Conservation (phyloP, 331 rosid species). For the Saraca asoca region DNA sequence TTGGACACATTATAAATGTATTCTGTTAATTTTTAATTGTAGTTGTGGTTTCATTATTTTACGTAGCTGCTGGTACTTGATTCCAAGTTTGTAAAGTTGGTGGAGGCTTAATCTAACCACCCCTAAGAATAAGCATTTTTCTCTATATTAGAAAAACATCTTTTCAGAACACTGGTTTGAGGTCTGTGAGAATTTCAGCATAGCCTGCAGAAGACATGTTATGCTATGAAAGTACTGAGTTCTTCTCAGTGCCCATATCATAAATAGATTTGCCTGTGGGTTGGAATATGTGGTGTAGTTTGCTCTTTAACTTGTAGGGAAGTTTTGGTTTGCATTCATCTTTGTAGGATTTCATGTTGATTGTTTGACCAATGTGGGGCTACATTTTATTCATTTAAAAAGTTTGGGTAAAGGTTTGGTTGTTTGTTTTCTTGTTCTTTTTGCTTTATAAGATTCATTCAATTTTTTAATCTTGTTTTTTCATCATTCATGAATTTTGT, state of each 20-base stretch:
- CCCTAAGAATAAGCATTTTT: no score
- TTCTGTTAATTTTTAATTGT: no score
- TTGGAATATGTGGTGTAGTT: constrained; percentile 12
- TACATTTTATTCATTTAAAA: constrained; percentile 15
- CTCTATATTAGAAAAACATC: neutral
- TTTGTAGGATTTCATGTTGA: constrained; percentile 1
- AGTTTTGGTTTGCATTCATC: constrained; percentile 11
- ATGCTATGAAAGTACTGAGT: neutral
- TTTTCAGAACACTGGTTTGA: neutral
- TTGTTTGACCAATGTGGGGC: constrained; percentile 2
- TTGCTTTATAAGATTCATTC: neutral
- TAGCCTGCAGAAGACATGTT: constrained; percentile 21
- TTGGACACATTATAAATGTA: no score
- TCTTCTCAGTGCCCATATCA: constrained; percentile 7
- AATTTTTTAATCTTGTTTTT: constrained; percentile 17
- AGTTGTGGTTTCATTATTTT: no score
- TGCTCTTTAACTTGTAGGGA: constrained; percentile 8
- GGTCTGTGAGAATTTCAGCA: neutral
- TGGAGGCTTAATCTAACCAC: no score
- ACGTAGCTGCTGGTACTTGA: no score
- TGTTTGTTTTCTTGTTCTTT: neutral
- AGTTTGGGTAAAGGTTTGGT: neutral
- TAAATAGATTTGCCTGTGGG: constrained; percentile 1
- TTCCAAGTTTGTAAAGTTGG: no score
- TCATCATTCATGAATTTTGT: neutral